Base-by-base conservation (phyloP, 2,329 filamentous ascomycete genomes). In the Ceratocystis ficicola region DNA sequence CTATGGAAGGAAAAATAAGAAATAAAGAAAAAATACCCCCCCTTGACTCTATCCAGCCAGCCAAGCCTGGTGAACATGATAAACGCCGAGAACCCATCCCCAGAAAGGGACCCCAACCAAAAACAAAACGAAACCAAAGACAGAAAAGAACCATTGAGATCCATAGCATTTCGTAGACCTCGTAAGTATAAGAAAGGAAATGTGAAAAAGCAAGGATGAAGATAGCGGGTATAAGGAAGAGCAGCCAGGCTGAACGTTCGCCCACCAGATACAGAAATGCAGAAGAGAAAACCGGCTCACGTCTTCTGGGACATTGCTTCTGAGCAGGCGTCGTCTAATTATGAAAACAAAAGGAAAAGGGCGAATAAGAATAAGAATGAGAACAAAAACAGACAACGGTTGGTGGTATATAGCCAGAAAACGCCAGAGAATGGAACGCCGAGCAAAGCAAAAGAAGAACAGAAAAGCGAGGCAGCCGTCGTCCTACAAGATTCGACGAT, bases 101-200 rank as follows among this genome's bases (percentile, higher is more conserved):
- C 5, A 36, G 44, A 69, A 67, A 67, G 67, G 65, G 69, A 71
- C 72, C 70, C 70, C 67, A 70, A 70, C 69, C 72, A 70, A 70
- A 52, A 46, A 50, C 44, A 57, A 50, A 41, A 28, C 22, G 17
- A 65, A 28, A 22, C 17, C 7, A 44, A 62, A 44, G 17, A 22
- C n/a, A 60, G 17, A n/a, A 64, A 64, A 59, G 28, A 25, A 48
- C 61, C 61, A 32, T 36, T 17, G 46, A 63, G 61, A 64, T 48
- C 48, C 28, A 41, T 64, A 59, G 32, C 36, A 41, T 17, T 50
- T 64, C 52, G 46, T 59, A 66, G 50, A 66, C 50, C 32, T 63
- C 65, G 41, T 66, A 44, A 66, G 44, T 30, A 62, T 17, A 62
- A 57, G 64, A 63, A 68, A 68, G 66, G 65, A 68, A 68, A 70